A percentile compares a stretch with the other conserved stretches of the same genome.
These are phyloP conservation scores for Plantago rigida DNA, from an alignment of 305 asterid genomes.

Conservation along the genomic window DNA sequence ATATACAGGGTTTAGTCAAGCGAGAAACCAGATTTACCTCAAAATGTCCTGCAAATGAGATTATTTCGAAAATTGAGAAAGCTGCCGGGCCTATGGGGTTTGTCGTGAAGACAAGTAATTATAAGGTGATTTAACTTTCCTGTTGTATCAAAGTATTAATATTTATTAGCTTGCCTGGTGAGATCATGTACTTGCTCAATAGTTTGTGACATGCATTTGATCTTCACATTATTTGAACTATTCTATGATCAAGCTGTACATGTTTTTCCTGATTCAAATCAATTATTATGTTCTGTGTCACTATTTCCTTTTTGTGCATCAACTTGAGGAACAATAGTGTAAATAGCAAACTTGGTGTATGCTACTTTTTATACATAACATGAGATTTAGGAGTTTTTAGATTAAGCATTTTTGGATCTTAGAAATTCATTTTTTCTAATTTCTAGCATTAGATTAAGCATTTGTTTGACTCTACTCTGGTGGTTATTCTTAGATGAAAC, in stretches of 20 bases:
- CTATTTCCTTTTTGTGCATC: background rate
- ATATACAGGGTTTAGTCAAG: conserved; percentile 64
- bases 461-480: too few relatives aligned
- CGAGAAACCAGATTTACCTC: conserved; percentile 92
- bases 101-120: conserved; percentile 80
- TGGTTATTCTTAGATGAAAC: conserved; percentile 61
- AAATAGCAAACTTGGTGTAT: too few relatives aligned
- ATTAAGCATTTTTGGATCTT: too few relatives aligned
- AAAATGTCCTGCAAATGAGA: conserved; percentile 66
- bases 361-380: too few relatives aligned
- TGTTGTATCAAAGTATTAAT: background rate
- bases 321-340: too few relatives aligned
- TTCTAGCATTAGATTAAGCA: too few relatives aligned
- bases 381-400: too few relatives aligned
- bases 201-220: background rate
- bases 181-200: background rate
- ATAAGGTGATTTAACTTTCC: conserved; percentile 44
- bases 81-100: conserved; percentile 88
- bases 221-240: too few relatives aligned
- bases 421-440: too few relatives aligned
- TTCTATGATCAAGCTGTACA: too few relatives aligned
- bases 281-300: background rate
- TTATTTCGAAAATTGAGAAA: conserved; percentile 73
- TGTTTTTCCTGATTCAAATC: background rate
- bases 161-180: background rate